Evolutionary conservation across 2,329 filamentous ascomycete species (phyloP).

Genomic region (Xylaria hypoxylon): DNA sequence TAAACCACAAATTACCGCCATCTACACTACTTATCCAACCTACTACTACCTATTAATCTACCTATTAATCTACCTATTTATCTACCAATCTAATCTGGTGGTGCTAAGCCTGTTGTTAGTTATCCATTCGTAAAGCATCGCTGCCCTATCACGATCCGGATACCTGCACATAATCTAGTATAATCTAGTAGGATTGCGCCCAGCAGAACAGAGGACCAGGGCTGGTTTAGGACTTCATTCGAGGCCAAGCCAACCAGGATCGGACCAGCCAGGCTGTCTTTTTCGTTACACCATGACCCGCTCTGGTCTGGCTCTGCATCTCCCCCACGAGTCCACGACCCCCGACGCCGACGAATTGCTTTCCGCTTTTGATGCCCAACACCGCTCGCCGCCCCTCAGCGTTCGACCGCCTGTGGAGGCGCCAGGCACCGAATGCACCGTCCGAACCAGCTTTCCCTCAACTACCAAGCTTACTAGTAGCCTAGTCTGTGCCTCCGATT

Average conservation of each 20-base stretch:
- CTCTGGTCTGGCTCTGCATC: slow-evolving; percentile 33
- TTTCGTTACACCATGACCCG: slow-evolving; percentile 40
- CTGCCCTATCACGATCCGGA: slow-evolving; percentile 6
- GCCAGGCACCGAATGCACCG: slow-evolving; percentile 39
- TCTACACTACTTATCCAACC: too few relatives aligned
- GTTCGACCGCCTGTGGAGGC: slow-evolving; percentile 45
- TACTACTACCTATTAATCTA: not conserved
- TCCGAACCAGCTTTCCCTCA: slow-evolving; percentile 38
- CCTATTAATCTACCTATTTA: too few relatives aligned
- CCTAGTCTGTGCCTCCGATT: slow-evolving; percentile 40
- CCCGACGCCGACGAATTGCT: slow-evolving; percentile 48
- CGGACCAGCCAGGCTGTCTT: slow-evolving; percentile 8
- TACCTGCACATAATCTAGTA: not conserved
- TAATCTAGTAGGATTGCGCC: too few relatives aligned
- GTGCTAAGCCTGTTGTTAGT: not conserved
- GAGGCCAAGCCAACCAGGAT: too few relatives aligned
- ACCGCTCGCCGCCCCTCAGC: slow-evolving; percentile 33
- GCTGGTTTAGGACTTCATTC: too few relatives aligned
- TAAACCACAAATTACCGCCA: too few relatives aligned
- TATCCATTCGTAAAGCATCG: not conserved
- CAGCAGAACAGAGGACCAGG: too few relatives aligned
- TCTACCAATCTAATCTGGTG: too few relatives aligned
- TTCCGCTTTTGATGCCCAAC: slow-evolving; percentile 49
- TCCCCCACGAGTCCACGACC: slow-evolving; percentile 43
- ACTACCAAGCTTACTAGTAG: slow-evolving; percentile 17